Evolutionary conservation across 768 basidiomycete species (phyloP).

Genomic region (Gymnopilus dilepis): DNA sequence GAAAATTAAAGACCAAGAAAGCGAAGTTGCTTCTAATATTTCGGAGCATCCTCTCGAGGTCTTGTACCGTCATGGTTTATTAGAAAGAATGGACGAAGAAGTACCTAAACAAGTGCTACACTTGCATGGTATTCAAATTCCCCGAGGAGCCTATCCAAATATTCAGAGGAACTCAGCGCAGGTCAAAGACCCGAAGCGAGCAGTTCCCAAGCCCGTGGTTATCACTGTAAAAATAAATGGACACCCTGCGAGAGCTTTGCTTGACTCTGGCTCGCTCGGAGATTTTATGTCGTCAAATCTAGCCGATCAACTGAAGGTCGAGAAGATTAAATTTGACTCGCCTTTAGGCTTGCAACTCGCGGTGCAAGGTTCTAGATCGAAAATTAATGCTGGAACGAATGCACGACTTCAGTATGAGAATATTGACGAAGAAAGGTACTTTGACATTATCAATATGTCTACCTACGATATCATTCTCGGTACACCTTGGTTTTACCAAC

Average conservation of each 20-base stretch:
- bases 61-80: not conserved
- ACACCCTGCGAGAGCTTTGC: constrained; percentile 34
- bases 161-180: constrained; percentile 32
- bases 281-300: constrained; percentile 46
- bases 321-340: constrained; percentile 27
- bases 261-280: constrained; percentile 44
- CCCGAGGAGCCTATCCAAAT: constrained; percentile 18
- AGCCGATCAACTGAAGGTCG: constrained; percentile 41
- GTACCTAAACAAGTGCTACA: not conserved
- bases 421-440: constrained; percentile 34
- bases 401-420: constrained; percentile 39
- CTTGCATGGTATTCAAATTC: constrained; percentile 21
- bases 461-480: constrained; percentile 48
- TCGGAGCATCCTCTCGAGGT: not conserved
- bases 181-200: constrained; percentile 20
- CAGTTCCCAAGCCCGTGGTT: constrained; percentile 38
- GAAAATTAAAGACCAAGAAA: too few species aligned
- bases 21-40: not conserved
- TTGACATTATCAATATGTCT: constrained; percentile 46
- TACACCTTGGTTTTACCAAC: constrained; percentile 44
- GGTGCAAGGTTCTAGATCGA: constrained; percentile 43
- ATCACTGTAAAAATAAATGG: constrained; percentile 39
- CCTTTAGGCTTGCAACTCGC: constrained; percentile 45
- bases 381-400: constrained; percentile 35
- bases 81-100: not conserved